Evolutionary conservation across 2,329 filamentous ascomycete genomes (phyloP), one percentile per base, ranked within the genome.

Genomic region (Fusarium haematococcum): DNA sequence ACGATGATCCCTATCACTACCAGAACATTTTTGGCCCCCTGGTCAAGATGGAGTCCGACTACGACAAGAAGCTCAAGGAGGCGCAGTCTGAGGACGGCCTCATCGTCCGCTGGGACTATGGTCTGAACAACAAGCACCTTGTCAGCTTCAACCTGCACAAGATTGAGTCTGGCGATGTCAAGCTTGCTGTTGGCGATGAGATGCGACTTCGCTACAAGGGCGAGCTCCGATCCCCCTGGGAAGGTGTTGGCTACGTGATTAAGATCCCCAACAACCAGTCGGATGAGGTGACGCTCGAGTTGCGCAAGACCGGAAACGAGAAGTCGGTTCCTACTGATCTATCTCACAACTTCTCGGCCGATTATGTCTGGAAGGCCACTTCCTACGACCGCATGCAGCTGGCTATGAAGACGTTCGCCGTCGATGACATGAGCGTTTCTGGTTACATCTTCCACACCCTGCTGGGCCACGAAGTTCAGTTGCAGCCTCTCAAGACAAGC

Each of bases 261-360:
- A 99, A 99, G 86, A 98, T 99, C 69, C 97, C 97, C 25, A 98
- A 99, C 88, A 98, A 98, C 84, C 95, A 98, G 85, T 98, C 95
- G 16, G 97, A 99, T 79, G 96, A 99, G 82, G 97, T 99, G 62
- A 97, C 94, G 11, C 93, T 99, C 74, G 97, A 99, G 83, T 86
- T 99, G 80, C 94, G 97, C 76, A 95, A 97, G 79, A 96, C 97
- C 73, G 95, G 95, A 71, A 97, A 97, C 81, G 95, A 98, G 85
- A 98, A 98, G 84, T 94, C 93, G 32, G 94, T 98, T 1, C 97
- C 97, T 1, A 98, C 95, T 0, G 96, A 99, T 79, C 97, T 96
- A 83, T 98, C 96, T 0, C 95, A 97, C 84, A 98, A 98, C 83
- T 99, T 99, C 84, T 98, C 95, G 18, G 97, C 96, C 75, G 97